Conservation (phyloP, 441 rosid genomes). For the Erysimum cheiri region DNA sequence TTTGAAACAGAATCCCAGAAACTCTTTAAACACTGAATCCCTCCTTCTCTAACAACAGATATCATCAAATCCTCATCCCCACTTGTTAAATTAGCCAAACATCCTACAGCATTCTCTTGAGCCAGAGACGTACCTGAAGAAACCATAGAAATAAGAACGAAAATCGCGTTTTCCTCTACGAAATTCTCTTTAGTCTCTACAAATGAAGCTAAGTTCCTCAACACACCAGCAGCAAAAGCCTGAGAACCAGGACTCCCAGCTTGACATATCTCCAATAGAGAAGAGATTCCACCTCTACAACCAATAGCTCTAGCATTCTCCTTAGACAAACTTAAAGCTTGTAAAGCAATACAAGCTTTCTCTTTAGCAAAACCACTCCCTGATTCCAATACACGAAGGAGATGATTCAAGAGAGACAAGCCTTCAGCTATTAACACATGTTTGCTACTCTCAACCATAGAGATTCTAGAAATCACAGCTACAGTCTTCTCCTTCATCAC, state of each 20-base stretch:
- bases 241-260: slow-evolving; percentile 87
- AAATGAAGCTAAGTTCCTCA: slow-evolving; percentile 69
- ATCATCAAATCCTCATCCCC: slow-evolving; percentile 67
- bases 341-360: slow-evolving; percentile 77
- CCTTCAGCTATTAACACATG: slow-evolving; percentile 82
- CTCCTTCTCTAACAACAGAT: slow-evolving; percentile 67
- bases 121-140: slow-evolving; percentile 76
- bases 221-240: slow-evolving; percentile 83
- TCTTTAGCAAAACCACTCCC: slow-evolving; percentile 80
- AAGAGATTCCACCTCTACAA: slow-evolving; percentile 84
- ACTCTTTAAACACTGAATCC: slow-evolving; percentile 67
- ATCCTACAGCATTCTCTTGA: slow-evolving; percentile 78
- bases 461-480: slow-evolving; percentile 71
- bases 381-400: slow-evolving; percentile 81
- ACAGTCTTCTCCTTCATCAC: slow-evolving; percentile 81
- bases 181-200: slow-evolving; percentile 72
- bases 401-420: slow-evolving; percentile 66
- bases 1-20: slow-evolving; percentile 76
- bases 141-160: slow-evolving; percentile 61
- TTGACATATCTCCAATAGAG: slow-evolving; percentile 78
- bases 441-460: slow-evolving; percentile 79
- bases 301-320: slow-evolving; percentile 88
- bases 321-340: slow-evolving; percentile 64
- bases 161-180: slow-evolving; percentile 68
- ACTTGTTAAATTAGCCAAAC: slow-evolving; percentile 70